Base-by-base conservation (phyloP, 805 yeast genomes). In the Spathaspora hagerdaliae region DNA sequence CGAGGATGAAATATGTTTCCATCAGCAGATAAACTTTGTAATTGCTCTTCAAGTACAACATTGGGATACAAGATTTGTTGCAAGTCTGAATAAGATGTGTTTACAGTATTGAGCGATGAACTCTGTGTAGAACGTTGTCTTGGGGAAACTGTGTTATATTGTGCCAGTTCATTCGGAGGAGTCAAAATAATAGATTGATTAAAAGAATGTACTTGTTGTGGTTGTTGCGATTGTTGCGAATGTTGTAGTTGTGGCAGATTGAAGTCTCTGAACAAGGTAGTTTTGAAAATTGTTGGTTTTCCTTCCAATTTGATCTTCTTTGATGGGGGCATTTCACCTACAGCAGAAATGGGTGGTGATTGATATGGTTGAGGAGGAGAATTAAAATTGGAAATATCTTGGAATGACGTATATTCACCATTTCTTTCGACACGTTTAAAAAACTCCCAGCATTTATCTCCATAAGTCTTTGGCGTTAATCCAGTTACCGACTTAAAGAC, bases 401-500 rank as follows among this genome's bases (percentile, higher is more conserved):
- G 41, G 27, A 46, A 46, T n/a, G 46, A 24, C 41, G 48, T 53
- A 44, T 38, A 55, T 47, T 36, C 51, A 43, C 46, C 39, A 11
- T 57, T 51, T 29, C 57, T 62, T 44, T 59, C 61, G 42, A 39
- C 54, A 36, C 53, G 54, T 51, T 74, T 75, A 53, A 83, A 69
- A 54, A 63, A 81, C 51, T 79, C 83, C 73, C 80, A 83, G 59
- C 96, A 86, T 51, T 82, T 81, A 58, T 88, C 96, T 42, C 96
- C 96, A 57, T 88, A 88, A 6, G 87, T 84, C 69, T 88, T 87
- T 24, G 96, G 96, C 1, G 96, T 88, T 47, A 87, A 75, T 2
- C 95, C 92, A 5, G 95, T 86, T 49, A 88, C 87, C 45, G 83
- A 78, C 64, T 89, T 85, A 73, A 89, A 89, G 24, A 89, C 96